A percentile compares a stretch with the other conserved stretches of the same genome.
Evolutionary conservation across 495 filamentous ascomycete genomes (phyloP).

Genomic region (Patellaria atrata): DNA sequence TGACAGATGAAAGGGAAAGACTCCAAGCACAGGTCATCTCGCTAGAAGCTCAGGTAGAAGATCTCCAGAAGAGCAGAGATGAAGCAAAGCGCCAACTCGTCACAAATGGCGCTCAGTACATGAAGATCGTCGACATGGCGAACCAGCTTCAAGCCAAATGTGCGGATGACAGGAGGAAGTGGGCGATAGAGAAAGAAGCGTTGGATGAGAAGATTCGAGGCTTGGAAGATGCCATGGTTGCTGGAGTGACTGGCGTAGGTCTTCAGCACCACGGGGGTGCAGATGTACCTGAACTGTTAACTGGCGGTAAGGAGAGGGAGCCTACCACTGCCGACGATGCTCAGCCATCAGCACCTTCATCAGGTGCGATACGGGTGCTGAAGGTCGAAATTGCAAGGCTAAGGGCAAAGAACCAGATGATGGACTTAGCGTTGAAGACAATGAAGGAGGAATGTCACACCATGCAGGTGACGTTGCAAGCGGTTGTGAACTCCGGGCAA

Average conservation of each 20-base stretch:
- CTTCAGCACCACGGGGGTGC: background rate
- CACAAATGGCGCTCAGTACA: slow-evolving; percentile 32
- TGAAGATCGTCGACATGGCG: slow-evolving; percentile 34
- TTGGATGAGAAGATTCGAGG: slow-evolving; percentile 22
- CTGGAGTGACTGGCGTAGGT: slow-evolving; percentile 4
- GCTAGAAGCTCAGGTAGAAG: slow-evolving; percentile 30
- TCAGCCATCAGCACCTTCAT: slow-evolving; percentile 1
- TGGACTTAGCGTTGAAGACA: slow-evolving; percentile 14
- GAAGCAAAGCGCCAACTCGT: slow-evolving; percentile 23
- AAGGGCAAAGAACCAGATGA: slow-evolving; percentile 6
- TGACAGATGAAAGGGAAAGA: slow-evolving; percentile 31
- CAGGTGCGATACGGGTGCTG: slow-evolving; percentile 17
- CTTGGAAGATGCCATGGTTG: slow-evolving; percentile 20
- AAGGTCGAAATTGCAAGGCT: slow-evolving; percentile 15
- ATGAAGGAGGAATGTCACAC: slow-evolving; percentile 17
- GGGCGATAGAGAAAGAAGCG: slow-evolving; percentile 27
- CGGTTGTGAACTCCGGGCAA: slow-evolving; percentile 10
- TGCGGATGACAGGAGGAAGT: slow-evolving; percentile 27
- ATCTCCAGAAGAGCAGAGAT: slow-evolving; percentile 29
- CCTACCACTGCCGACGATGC: background rate
- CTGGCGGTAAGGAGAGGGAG: background rate
- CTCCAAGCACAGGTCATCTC: slow-evolving; percentile 27
- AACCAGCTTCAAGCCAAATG: slow-evolving; percentile 29
- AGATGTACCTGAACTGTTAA: background rate
- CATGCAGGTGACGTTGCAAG: slow-evolving; percentile 11